Evolutionary conservation across 805 yeast genomes (phyloP).

Genomic region (Cyberlindnera xishuangbannaensis): DNA sequence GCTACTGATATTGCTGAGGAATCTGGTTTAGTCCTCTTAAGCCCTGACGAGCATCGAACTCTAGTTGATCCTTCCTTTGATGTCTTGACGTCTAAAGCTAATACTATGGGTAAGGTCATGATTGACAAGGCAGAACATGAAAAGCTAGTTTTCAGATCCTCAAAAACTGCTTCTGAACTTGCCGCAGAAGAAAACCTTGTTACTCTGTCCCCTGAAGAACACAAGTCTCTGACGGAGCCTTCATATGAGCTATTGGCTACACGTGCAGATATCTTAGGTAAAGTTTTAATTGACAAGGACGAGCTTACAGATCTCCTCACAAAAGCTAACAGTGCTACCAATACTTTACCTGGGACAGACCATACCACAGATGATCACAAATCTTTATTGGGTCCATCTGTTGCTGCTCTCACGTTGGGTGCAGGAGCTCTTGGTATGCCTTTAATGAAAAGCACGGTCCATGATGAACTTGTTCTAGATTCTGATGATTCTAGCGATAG

Average conservation of each 20-base stretch:
- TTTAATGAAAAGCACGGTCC: constrained; percentile 13
- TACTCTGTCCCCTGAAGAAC: constrained; percentile 14
- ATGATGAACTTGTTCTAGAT: constrained; percentile 6
- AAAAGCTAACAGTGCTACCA: no score
- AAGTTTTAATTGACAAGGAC: constrained; percentile 2
- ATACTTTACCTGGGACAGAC: no score
- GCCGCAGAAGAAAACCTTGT: constrained; percentile 2
- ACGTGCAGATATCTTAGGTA: background rate
- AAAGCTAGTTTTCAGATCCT: background rate
- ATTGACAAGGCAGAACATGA: constrained; percentile 1
- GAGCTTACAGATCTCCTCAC: constrained; percentile 16
- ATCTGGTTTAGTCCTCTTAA: constrained; percentile 9
- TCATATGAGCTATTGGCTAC: background rate
- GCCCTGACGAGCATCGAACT: constrained; percentile 12
- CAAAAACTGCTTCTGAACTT: constrained; percentile 1
- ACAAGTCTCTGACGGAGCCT: background rate
- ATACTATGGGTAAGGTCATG: constrained; percentile 5
- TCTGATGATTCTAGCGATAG: no score
- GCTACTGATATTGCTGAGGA: constrained; percentile 21
- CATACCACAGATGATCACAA: no score
- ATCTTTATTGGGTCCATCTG: constrained; percentile 6
- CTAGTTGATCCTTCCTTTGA: constrained; percentile 11
- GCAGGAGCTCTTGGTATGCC: constrained; percentile 13
- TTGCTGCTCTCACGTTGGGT: constrained; percentile 7
- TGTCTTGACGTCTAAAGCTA: constrained; percentile 11